Evolutionary conservation across 2,329 filamentous ascomycete genomes (phyloP).

Genomic region (Fusarium lateritium): DNA sequence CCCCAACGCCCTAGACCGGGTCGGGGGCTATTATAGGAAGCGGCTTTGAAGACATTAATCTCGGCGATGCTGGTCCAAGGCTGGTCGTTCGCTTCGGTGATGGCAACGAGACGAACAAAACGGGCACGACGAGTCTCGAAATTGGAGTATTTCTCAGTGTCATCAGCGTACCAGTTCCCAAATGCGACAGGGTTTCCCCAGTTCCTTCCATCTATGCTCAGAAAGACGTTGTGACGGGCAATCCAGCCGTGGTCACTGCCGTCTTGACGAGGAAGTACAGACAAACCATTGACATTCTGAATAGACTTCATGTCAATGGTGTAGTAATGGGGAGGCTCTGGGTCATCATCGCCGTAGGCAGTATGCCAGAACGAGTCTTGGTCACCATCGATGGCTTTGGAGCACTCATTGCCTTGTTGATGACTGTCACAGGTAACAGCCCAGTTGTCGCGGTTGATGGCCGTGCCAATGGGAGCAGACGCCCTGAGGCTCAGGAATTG

Average conservation of each 20-base stretch:
- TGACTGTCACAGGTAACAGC: slow-evolving; percentile 31
- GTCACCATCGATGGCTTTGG: slow-evolving; percentile 33
- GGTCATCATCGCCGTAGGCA: slow-evolving; percentile 1
- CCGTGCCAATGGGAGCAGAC: slow-evolving; percentile 8
- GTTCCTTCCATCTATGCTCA: slow-evolving; percentile 25
- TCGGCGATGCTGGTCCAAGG: slow-evolving; percentile 39
- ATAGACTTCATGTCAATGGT: slow-evolving; percentile 29
- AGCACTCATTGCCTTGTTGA: slow-evolving; percentile 23
- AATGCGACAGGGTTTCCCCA: slow-evolving; percentile 31
- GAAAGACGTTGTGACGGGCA: slow-evolving; percentile 13
- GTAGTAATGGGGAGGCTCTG: slow-evolving; percentile 20
- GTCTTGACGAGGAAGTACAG: slow-evolving; percentile 33
- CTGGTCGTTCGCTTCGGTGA: slow-evolving; percentile 13
- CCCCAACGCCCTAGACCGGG: slow-evolving; percentile 29
- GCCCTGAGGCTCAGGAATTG: neutral
- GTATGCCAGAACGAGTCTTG: slow-evolving; percentile 34
- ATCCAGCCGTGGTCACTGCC: slow-evolving; percentile 12
- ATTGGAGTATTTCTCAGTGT: slow-evolving; percentile 29
- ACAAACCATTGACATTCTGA: slow-evolving; percentile 31
- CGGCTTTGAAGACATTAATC: slow-evolving; percentile 33
- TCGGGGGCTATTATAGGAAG: slow-evolving; percentile 3
- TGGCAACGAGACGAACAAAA: slow-evolving; percentile 23
- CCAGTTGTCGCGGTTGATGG: slow-evolving; percentile 28
- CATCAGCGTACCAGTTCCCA: slow-evolving; percentile 35
- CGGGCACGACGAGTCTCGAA: slow-evolving; percentile 36